Percentiles rank a stretch among this genome's conserved stretches.
Evolutionary conservation across 306 rosid genomes (phyloP).

Genomic region (Gastrolobium bilobum): DNA sequence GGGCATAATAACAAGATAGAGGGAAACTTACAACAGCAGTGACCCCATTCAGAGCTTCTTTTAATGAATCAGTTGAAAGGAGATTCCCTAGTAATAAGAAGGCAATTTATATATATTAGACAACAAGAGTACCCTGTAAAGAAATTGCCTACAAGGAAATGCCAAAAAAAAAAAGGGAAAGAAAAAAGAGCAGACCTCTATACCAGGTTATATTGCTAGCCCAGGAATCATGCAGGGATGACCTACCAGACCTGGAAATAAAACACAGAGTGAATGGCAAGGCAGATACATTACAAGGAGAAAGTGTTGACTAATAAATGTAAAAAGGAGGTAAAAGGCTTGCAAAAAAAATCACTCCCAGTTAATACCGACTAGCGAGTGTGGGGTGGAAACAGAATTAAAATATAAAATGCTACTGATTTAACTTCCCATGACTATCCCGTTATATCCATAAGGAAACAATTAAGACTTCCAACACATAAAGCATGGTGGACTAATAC

Average conservation of each 20-base stretch:
- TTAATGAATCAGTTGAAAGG: slow-evolving; percentile 78
- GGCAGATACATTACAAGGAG: slow-evolving; percentile 16
- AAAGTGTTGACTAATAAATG: slow-evolving; percentile 21
- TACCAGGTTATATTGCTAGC: slow-evolving; percentile 75
- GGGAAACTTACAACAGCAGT: slow-evolving; percentile 82
- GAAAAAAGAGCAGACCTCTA: slow-evolving; percentile 67
- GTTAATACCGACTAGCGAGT: too few relatives aligned
- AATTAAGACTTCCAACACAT: slow-evolving; percentile 17
- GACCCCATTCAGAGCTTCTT: slow-evolving; percentile 86
- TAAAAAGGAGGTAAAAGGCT: not conserved
- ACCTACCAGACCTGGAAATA: slow-evolving; percentile 83
- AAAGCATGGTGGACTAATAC: not conserved
- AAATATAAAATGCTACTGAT: not conserved
- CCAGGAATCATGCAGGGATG: slow-evolving; percentile 87
- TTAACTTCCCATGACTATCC: slow-evolving; percentile 30
- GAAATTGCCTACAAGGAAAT: slow-evolving; percentile 37
- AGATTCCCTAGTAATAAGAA: slow-evolving; percentile 77
- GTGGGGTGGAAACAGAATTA: slow-evolving; percentile 18
- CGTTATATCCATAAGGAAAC: not conserved
- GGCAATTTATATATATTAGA: slow-evolving; percentile 42
- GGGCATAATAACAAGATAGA: slow-evolving; percentile 35
- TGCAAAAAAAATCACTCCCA: too few relatives aligned
- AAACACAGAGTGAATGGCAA: slow-evolving; percentile 35
- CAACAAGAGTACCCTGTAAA: slow-evolving; percentile 37
- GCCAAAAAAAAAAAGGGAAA: not conserved